These are phyloP conservation scores for Diversispora eburnea DNA, from an alignment of 192 early-diverging fungal genomes.

Conservation along the genomic window DNA sequence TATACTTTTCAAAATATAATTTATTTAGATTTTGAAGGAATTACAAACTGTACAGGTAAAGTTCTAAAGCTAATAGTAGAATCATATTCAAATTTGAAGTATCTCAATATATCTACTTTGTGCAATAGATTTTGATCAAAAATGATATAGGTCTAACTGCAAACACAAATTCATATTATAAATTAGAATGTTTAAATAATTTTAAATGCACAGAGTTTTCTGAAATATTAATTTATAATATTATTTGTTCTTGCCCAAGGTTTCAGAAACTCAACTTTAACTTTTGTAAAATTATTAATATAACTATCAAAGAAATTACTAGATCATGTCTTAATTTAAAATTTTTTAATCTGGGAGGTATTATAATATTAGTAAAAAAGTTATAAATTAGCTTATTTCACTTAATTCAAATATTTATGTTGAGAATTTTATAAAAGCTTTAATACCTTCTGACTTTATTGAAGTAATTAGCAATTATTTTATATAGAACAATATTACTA, in stretches of 20 bases:
- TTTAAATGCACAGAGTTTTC: not conserved
- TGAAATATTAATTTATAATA: constrained; percentile 7
- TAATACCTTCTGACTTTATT: constrained; percentile 3
- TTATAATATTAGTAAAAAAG: constrained; percentile 5
- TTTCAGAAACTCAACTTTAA: constrained; percentile 6
- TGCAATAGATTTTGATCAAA: not conserved
- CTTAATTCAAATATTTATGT: constrained; percentile 14
- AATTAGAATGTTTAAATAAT: constrained; percentile 23
- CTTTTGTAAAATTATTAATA: constrained; percentile 18
- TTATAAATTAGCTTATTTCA: not conserved
- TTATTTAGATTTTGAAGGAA: constrained; percentile 20
- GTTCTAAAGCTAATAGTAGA: constrained; percentile 22
- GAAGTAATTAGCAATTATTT: constrained; percentile 9
- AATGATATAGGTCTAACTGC: constrained; percentile 4
- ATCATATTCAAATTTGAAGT: constrained; percentile 16
- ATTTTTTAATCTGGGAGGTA: constrained; percentile 12
- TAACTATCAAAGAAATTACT: constrained; percentile 12
- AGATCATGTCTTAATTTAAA: constrained; percentile 23
- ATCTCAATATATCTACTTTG: constrained; percentile 7
- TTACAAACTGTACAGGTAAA: not conserved
- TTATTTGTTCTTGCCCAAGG: constrained; percentile 12
- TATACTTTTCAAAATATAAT: constrained; percentile 19
- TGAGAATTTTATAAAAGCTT: not conserved
- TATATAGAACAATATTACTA: constrained; percentile 1
- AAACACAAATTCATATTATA: constrained; percentile 12